These are phyloP conservation scores for Nepenthes alata DNA, from an alignment of 179 eudicot species.

Conservation along the genomic window DNA sequence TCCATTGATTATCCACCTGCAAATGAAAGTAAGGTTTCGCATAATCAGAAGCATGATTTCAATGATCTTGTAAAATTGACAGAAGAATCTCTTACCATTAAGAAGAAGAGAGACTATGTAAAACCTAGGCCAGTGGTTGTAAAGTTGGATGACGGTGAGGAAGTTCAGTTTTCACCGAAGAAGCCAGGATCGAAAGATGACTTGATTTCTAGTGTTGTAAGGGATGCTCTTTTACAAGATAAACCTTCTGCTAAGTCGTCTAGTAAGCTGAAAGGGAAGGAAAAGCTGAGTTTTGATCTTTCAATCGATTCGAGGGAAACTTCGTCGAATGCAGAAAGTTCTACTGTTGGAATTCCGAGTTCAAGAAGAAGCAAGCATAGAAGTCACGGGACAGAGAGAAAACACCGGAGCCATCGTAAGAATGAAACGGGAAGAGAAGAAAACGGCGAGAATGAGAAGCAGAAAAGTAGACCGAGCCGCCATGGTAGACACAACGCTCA, in stretches of 20 bases:
- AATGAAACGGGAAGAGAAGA: slow-evolving; percentile 35
- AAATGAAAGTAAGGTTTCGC: slow-evolving; percentile 30
- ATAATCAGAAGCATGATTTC: slow-evolving; percentile 23
- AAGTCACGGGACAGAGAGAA: slow-evolving; percentile 46
- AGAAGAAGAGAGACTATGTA: slow-evolving; percentile 49
- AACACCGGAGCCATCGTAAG: slow-evolving; percentile 27
- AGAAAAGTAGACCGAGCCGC: slow-evolving; percentile 34
- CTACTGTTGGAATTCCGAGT: slow-evolving; percentile 19
- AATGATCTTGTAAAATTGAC: slow-evolving; percentile 73
- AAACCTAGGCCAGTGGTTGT: slow-evolving; percentile 83
- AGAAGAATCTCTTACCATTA: slow-evolving; percentile 49
- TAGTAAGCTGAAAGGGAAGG: slow-evolving; percentile 45
- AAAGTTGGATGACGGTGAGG: slow-evolving; percentile 61
- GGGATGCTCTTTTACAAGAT: slow-evolving; percentile 42
- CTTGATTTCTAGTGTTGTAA: slow-evolving; percentile 64
- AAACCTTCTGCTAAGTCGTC: slow-evolving; percentile 26
- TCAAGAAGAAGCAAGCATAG: slow-evolving; percentile 43
- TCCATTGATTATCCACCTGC: slow-evolving; percentile 70
- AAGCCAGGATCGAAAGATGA: slow-evolving; percentile 34
- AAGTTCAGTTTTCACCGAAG: slow-evolving; percentile 16
- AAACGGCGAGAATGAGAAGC: slow-evolving; percentile 31
- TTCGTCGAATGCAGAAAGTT: slow-evolving; percentile 12
- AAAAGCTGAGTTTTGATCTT: slow-evolving; percentile 18
- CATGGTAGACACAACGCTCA: slow-evolving; percentile 41
- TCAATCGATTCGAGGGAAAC: slow-evolving; percentile 19